These are phyloP conservation scores for Acanthamoeba royreba DNA, from an alignment of 208 protist genomes.

Conservation along the genomic window DNA sequence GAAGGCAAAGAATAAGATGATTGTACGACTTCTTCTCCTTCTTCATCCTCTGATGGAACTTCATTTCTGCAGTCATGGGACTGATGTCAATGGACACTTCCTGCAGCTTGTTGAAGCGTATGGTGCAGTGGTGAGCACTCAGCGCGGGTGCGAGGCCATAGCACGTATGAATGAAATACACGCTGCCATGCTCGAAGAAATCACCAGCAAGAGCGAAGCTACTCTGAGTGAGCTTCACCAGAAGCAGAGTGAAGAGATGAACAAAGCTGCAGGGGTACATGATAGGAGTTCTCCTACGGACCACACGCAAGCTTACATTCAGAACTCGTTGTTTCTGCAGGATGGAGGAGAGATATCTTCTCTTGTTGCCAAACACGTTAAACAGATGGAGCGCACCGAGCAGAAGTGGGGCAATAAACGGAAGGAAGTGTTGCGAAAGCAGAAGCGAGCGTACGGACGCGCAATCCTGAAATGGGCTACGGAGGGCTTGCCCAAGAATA, in stretches of 20 bases:
- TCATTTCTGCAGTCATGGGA: neutral
- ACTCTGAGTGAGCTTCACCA: neutral
- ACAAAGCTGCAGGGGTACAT: neutral
- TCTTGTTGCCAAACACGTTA: neutral
- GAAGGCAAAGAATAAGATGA: neutral
- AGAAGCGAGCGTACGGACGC: neutral
- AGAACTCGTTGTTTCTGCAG: neutral
- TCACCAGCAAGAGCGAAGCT: neutral
- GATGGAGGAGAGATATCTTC: neutral
- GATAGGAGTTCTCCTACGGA: neutral
- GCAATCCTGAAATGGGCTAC: neutral
- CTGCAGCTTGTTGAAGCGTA: neutral
- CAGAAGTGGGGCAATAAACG: neutral
- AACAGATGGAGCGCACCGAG: neutral
- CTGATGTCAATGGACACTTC: neutral
- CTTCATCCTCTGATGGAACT: neutral
- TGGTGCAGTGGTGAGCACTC: neutral
- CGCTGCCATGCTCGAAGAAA: neutral
- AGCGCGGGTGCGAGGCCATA: neutral
- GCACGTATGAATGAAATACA: neutral
- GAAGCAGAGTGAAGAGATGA: slow-evolving; percentile 2
- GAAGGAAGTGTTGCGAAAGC: neutral
- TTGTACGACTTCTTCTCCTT: neutral
- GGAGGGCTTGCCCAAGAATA: neutral
- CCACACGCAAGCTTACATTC: neutral